Evolutionary conservation across 768 basidiomycete genomes (phyloP).

Genomic region (Russula lepida): DNA sequence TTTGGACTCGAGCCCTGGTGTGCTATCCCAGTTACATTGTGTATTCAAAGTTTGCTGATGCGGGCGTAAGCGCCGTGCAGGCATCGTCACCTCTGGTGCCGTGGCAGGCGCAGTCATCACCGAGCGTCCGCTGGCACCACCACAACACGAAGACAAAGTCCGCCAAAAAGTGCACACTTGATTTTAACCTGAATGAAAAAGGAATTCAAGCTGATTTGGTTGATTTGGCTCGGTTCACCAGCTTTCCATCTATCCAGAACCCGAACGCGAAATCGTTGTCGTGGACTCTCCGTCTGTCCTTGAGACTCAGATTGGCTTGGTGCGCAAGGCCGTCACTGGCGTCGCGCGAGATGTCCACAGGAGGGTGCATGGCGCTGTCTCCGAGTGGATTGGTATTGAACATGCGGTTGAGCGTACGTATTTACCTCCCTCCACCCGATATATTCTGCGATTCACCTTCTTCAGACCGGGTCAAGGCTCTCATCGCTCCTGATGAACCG

Average conservation of each 20-base stretch:
- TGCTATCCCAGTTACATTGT: neutral
- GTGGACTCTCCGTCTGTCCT: conserved; percentile 68
- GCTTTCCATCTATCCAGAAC: conserved; percentile 77
- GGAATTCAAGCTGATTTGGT: neutral
- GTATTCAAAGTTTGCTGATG: neutral
- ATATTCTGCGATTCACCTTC: neutral
- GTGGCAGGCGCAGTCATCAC: conserved; percentile 1
- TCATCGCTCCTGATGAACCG: conserved; percentile 71
- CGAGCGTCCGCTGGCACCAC: neutral
- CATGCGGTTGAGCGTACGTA: conserved; percentile 75
- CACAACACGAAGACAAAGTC: conserved; percentile 6
- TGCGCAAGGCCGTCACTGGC: conserved; percentile 49
- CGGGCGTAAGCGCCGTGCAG: neutral
- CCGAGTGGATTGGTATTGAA: conserved; percentile 81
- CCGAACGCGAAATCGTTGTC: conserved; percentile 55
- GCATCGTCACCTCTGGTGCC: conserved; percentile 2
- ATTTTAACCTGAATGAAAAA: neutral
- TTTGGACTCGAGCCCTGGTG: conserved; percentile 16
- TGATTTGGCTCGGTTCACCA: conserved; percentile 26
- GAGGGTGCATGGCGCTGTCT: conserved; percentile 63
- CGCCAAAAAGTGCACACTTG: neutral
- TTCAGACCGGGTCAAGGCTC: conserved; percentile 71
- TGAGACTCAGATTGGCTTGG: conserved; percentile 66
- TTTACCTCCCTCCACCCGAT: neutral
- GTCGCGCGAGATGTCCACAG: conserved; percentile 50